Evolutionary conservation across 805 yeast genomes (phyloP), one percentile per base, ranked within the genome.

Genomic region (Pichia eremophila): DNA sequence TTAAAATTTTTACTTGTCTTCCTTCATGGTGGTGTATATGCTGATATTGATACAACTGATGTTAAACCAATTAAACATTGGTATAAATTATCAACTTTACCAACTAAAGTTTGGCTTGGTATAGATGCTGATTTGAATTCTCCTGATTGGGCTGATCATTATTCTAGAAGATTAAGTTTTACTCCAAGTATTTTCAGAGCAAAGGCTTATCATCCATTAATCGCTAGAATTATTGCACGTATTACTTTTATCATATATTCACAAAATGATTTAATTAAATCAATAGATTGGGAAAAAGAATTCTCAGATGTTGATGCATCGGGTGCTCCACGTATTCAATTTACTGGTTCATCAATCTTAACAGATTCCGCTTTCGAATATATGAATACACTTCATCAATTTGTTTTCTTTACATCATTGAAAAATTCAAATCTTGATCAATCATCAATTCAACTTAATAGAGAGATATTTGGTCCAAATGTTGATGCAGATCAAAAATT

Each of bases 11-110:
- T 78, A 47, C 66, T 77, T 5, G 52, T 78, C 5, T 77, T 58
- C 51, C 68, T 80, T 7, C 60, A 66, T 38, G 85, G 85, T 43
- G 85, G 85, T 25, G 72, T 76, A 6, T 79, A 79, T 55, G 73
- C 81, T 4, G 84, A 79, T 56, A 74, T 78, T 25, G 85, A 79
- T 57, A 79, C 84, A 1, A 67, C 63, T 47, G 73, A 79, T 22
- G 67, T 74, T 49, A 79, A 72, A 49, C 81, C 81, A 8, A 46
- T 64, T 17, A 58, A 55, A 43, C 53, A 41, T 45, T 64, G 68
- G 68, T 57, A 54, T 47, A 50, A 52, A 22, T 52, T 59, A 9
- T 15, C 39, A 5, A 48, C 46, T 39, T 9, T 52, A 7, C 37
- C 44, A 18, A 51, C 56, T 39, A 48, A 49, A 54, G 19, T 52